Evolutionary conservation across 129 eudicot genomes (phyloP).

Genomic region (Artemisia argyi): DNA sequence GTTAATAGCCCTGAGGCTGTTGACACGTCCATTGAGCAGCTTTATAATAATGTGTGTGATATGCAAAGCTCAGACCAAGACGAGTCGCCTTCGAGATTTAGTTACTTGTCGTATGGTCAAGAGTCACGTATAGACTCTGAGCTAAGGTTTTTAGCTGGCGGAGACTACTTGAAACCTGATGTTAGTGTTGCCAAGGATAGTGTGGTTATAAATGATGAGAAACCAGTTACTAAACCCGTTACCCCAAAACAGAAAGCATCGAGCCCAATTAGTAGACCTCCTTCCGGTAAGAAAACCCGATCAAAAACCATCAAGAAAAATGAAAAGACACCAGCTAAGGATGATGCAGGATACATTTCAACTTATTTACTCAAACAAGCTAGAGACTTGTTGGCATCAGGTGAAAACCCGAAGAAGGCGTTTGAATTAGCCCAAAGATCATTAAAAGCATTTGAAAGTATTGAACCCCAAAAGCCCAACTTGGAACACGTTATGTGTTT

Average conservation of each 20-base stretch:
- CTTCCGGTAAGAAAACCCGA: conserved; percentile 36
- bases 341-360: conserved; percentile 50
- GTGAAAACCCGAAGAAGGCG: conserved; percentile 57
- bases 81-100: conserved; percentile 61
- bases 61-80: conserved; percentile 88
- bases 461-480: conserved; percentile 46
- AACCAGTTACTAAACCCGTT: neutral
- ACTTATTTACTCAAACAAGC: conserved; percentile 81
- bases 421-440: conserved; percentile 73
- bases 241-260: neutral
- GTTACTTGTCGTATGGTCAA: conserved; percentile 73
- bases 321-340: conserved; percentile 37
- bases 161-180: conserved; percentile 36
- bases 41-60: conserved; percentile 68
- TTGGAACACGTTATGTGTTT: conserved; percentile 86
- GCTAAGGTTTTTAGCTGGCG: conserved; percentile 62
- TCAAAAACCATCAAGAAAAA: conserved; percentile 25
- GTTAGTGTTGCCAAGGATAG: conserved; percentile 13
- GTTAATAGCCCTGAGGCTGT: conserved; percentile 35
- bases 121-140: conserved; percentile 87
- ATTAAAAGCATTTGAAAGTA: conserved; percentile 54
- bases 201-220: neutral
- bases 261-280: conserved; percentile 45
- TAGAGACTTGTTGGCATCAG: conserved; percentile 51
- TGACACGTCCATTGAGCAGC: conserved; percentile 65